Conservation (phyloP, 176 grass and related monocot species). For the Paspalum vaginatum region DNA sequence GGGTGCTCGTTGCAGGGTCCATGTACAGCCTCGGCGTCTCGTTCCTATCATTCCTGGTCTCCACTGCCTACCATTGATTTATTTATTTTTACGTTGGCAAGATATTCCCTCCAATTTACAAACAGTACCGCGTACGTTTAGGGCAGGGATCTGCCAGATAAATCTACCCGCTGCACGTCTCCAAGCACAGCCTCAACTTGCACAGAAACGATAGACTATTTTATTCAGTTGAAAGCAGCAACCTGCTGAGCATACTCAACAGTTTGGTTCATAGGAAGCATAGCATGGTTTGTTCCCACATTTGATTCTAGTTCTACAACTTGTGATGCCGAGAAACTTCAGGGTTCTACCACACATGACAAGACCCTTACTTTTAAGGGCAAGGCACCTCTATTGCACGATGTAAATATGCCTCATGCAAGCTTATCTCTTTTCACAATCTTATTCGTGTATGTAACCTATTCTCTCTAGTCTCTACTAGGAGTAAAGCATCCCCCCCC, state of each 20-base stretch:
- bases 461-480: background rate
- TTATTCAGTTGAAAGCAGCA: background rate
- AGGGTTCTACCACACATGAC: constrained; percentile 23
- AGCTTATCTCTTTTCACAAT: background rate
- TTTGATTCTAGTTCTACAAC: background rate
- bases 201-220: background rate
- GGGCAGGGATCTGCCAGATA: background rate
- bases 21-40: background rate
- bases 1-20: background rate
- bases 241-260: background rate
- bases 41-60: background rate
- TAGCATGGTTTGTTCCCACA: background rate
- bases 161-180: background rate
- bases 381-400: constrained; percentile 11
- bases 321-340: constrained; percentile 9
- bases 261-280: background rate
- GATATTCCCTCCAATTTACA: too few relatives aligned
- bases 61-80: too few relatives aligned
- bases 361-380: constrained; percentile 26
- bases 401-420: background rate
- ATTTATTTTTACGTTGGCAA: background rate
- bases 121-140: too few relatives aligned
- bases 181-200: background rate
- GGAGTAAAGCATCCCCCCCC: background rate
- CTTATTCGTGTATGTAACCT: background rate